Base-by-base conservation (phyloP, 352 stramenopile genomes). In the Saprolegnia diclina region DNA sequence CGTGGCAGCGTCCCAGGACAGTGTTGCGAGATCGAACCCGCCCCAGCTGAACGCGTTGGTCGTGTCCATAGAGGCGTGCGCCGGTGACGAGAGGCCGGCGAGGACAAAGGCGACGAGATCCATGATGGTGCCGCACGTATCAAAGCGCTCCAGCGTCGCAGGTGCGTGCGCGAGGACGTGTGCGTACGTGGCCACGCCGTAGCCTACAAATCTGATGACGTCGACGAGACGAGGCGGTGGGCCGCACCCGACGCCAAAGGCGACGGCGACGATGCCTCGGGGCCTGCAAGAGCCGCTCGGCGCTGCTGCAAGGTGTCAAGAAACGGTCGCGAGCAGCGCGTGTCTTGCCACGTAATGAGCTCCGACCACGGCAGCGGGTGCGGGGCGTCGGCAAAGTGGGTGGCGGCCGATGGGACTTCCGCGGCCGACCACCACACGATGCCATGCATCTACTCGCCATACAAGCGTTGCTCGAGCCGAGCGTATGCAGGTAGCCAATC, bases 1-100 rank as follows among this genome's bases (percentile, higher is more conserved):
- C 71, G 76, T 71, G 67, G 68, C 62, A 19, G 50, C 13, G 45
- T 88, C 78, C 85, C 85, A 94, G 0, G 63, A 74, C 19, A 77
- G 63, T 4, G 55, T 79, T 38, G 75, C 32, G 0, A 77, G 24
- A 61, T 91, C 75, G 50, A 91, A 82, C 3, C 75, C 76, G 26
- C 86, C 86, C 86, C 86, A 94, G 64, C 83, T 91, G 63, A 80
- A 87, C 52, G 82, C 86, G 68, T 92, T 79, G 0, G 84, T 94
- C 10, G 74, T 82, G 67, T 92, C 86, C 63, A 94, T 94, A 46
- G 67, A 77, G 18, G 76, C 75, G 14, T 84, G 52, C 9, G 64
- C 70, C 18, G 74, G 68, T 29, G 74, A 69, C 14, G 62, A 67
- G 54, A 87, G 74, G 6, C 86, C 83, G 22, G 81, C 89, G n/a